Evolutionary conservation across 768 basidiomycete species (phyloP).

Genomic region (Leccinum incarnatum): DNA sequence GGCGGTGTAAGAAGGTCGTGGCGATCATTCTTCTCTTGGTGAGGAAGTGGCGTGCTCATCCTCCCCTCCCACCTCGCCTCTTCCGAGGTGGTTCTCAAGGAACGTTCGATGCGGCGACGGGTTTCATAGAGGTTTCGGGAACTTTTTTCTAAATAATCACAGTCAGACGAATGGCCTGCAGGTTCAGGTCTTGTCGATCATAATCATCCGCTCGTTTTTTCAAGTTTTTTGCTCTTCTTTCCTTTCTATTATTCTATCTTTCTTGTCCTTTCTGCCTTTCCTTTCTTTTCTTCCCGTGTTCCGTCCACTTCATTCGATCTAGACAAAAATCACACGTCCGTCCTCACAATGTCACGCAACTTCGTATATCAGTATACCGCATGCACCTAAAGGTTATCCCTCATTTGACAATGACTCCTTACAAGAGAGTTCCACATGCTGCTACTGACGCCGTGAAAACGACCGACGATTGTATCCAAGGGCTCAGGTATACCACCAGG

Average conservation of each 20-base stretch:
- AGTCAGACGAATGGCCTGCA: background rate
- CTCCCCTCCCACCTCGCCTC: background rate
- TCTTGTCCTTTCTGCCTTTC: background rate
- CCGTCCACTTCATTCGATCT: background rate
- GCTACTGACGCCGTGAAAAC: background rate
- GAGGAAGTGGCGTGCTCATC: slow-evolving; percentile 19
- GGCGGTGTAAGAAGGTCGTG: slow-evolving; percentile 14
- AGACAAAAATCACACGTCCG: background rate
- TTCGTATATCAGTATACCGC: background rate
- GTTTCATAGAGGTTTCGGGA: background rate
- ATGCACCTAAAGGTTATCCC: background rate
- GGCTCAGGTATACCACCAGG: background rate
- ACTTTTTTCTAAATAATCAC: background rate
- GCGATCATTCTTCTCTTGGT: slow-evolving; percentile 6
- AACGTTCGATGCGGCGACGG: background rate
- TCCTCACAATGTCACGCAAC: background rate
- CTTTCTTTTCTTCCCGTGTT: background rate
- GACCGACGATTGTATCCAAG: background rate
- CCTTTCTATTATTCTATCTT: background rate
- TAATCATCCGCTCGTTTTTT: background rate
- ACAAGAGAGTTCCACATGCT: background rate
- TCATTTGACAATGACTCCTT: background rate
- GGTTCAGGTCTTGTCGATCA: background rate
- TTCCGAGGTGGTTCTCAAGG: background rate
- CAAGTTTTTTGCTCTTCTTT: background rate